Conservation (phyloP, 1,284 basidiomycete genomes). For the Phellopilus nigrolimitatus region DNA sequence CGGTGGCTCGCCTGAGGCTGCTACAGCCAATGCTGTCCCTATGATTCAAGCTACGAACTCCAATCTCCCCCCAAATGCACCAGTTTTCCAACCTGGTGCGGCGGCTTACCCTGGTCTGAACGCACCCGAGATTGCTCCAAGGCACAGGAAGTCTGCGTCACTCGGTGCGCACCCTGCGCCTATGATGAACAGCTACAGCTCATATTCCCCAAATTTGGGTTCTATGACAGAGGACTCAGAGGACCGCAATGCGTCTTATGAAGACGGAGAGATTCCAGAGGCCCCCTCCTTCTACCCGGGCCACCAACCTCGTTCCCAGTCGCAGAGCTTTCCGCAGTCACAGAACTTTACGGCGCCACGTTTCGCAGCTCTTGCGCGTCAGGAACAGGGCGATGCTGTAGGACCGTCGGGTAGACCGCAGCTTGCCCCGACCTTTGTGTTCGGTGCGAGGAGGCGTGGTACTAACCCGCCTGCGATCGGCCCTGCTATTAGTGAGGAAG, state of each 20-base stretch:
- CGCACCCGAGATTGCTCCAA: slow-evolving; percentile 32
- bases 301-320: slow-evolving; percentile 68
- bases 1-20: slow-evolving; percentile 35
- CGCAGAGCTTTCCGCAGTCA: no score
- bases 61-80: slow-evolving; percentile 57
- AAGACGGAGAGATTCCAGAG: slow-evolving; percentile 76
- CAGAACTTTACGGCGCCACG: slow-evolving; percentile 86
- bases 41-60: slow-evolving; percentile 40
- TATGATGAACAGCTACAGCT: slow-evolving; percentile 53
- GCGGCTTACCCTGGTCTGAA: slow-evolving; percentile 46
- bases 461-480: slow-evolving; percentile 48
- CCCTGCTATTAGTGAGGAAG: slow-evolving; percentile 74
- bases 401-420: slow-evolving; percentile 85
- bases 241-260: slow-evolving; percentile 48
- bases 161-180: slow-evolving; percentile 45
- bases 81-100: slow-evolving; percentile 66
- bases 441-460: slow-evolving; percentile 67
- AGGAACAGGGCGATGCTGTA: slow-evolving; percentile 62
- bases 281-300: slow-evolving; percentile 43
- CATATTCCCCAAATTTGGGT: slow-evolving; percentile 72
- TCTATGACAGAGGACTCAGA: slow-evolving; percentile 78
- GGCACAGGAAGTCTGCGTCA: slow-evolving; percentile 77
- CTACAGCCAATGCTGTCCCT: slow-evolving; percentile 36
- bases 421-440: slow-evolving; percentile 85
- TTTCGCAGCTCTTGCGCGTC: slow-evolving; percentile 78